phyloP scores from a whole-genome alignment of 441 rosid genomes.

The Pelargonium citronellum region DNA sequence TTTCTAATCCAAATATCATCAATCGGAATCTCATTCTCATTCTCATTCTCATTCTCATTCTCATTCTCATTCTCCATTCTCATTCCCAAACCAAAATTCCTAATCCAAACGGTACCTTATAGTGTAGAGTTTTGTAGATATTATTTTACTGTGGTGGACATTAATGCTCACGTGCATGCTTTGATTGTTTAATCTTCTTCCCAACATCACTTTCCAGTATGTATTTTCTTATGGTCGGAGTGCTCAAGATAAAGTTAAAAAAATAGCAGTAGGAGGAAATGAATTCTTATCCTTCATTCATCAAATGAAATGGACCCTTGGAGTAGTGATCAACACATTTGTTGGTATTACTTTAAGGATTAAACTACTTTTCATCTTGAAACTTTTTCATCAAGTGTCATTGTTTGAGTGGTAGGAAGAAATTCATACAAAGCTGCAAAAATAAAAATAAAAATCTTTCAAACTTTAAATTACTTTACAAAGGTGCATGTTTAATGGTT shows the following conservation, averaged over 20 bases:
- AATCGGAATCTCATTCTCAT: no score
- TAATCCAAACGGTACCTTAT: no score
- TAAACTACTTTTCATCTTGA: neutral
- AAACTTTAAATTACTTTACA: no score
- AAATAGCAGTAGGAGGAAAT: neutral
- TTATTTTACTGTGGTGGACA: neutral
- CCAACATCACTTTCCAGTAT: neutral
- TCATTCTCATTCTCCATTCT: no score
- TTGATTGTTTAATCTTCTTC: conserved; percentile 8
- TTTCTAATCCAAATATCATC: no score
- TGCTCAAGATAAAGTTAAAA: conserved; percentile 12
- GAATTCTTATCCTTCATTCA: neutral
- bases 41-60: no score
- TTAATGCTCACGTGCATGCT: neutral
- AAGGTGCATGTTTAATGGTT: no score
- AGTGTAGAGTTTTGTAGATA: neutral
- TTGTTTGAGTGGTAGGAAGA: no score
- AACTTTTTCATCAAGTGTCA: neutral
- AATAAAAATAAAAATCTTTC: no score
- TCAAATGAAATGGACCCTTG: neutral
- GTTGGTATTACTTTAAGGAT: neutral
- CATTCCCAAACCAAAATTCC: no score
- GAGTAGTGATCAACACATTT: neutral
- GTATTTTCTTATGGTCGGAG: conserved; percentile 9
- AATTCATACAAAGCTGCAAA: no score